Conservation (phyloP, 768 basidiomycete genomes). For the Boletus rubropictus region DNA sequence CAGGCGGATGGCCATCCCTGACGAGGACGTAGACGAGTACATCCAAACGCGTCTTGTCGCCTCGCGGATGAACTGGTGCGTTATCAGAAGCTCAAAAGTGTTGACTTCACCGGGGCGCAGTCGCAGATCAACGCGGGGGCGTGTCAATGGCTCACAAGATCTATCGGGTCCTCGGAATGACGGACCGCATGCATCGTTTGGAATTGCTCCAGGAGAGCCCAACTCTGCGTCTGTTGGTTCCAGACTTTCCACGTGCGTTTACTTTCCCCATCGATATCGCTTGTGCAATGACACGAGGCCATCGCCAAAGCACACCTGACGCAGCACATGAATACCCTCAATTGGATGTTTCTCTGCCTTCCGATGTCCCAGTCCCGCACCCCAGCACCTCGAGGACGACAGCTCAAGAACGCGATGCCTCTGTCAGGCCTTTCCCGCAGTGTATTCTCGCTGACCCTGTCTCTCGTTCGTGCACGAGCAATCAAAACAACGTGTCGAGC, state of each 20-base stretch:
- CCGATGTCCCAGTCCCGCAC: neutral
- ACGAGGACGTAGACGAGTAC: conserved; percentile 49
- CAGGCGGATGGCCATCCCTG: conserved; percentile 45
- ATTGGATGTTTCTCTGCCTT: neutral
- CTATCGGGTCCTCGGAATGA: neutral
- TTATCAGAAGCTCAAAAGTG: neutral
- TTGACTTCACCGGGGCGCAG: conserved; percentile 1
- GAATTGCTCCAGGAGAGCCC: neutral
- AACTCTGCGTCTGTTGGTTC: neutral
- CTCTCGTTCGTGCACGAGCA: neutral
- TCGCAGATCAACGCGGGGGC: conserved; percentile 3
- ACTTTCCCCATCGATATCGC: neutral
- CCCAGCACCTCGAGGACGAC: neutral
- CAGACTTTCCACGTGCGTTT: conserved; percentile 13
- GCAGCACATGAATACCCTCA: neutral
- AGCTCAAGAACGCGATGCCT: conserved; percentile 1
- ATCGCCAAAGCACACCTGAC: neutral
- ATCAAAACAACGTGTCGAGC: conserved; percentile 6
- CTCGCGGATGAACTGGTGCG: conserved; percentile 16
- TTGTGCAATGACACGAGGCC: neutral
- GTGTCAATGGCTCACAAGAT: neutral
- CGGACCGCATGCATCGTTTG: neutral
- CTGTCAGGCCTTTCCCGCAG: neutral
- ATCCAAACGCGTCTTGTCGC: conserved; percentile 28
- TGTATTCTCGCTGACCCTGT: neutral